phyloP scores from a whole-genome alignment of 345 rosid species.

The Noccaea caerulescens region DNA sequence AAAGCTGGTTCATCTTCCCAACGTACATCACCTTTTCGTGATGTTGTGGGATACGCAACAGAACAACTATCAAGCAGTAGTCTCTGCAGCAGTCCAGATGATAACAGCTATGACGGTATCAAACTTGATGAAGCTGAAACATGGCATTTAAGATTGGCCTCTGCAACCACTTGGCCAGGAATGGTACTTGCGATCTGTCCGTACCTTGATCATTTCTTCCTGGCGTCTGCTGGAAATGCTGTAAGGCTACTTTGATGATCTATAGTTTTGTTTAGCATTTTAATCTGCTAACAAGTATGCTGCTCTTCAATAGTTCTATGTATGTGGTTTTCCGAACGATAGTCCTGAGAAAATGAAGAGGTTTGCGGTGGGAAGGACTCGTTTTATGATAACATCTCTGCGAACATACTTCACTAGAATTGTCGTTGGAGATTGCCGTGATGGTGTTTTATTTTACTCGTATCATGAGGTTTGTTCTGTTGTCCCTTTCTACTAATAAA shows the following conservation, averaged over 20 bases:
- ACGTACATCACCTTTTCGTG: conserved; percentile 80
- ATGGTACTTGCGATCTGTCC: conserved; percentile 96
- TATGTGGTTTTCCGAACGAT: conserved; percentile 77
- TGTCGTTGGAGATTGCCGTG: conserved; percentile 98
- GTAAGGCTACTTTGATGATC: conserved; percentile 61
- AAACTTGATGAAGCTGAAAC: conserved; percentile 82
- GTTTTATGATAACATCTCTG: conserved; percentile 84
- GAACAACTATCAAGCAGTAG: conserved; percentile 87
- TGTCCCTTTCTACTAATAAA: conserved; percentile 4
- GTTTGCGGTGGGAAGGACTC: conserved; percentile 81
- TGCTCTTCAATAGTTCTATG: conserved; percentile 67
- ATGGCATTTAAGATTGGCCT: conserved; percentile 77
- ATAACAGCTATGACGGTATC: conserved; percentile 73
- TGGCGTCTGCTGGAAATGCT: conserved; percentile 95
- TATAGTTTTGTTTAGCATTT: conserved; percentile 34
- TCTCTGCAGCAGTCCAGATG: conserved; percentile 86
- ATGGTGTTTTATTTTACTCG: conserved; percentile 89
- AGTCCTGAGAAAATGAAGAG: conserved; percentile 74
- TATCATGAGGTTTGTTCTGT: conserved; percentile 75
- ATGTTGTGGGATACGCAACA: conserved; percentile 62
- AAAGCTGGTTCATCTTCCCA: conserved; percentile 79
- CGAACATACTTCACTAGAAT: conserved; percentile 80
- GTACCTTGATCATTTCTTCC: conserved; percentile 83
- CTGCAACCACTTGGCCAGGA: conserved; percentile 64
- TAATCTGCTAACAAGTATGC: conserved; percentile 32